Evolutionary conservation across 306 rosid species (phyloP), one percentile per base, ranked within the genome.

Genomic region (Vicia faba): DNA sequence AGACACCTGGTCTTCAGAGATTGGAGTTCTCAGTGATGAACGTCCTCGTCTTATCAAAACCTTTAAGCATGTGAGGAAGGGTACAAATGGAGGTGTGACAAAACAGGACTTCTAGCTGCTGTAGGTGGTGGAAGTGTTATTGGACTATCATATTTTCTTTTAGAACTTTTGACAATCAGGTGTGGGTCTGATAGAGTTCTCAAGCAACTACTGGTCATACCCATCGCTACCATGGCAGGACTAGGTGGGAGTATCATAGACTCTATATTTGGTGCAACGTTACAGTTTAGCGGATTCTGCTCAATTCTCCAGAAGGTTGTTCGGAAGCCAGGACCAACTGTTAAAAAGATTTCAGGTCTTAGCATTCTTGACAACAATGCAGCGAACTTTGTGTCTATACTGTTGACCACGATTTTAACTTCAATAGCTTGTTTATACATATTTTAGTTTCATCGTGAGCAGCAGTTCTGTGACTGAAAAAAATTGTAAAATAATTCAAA

Each of bases 1-100:
- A 36, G 98, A 93, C 61, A 93, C 98, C 11, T 93, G 98, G 98
- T 89, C 97, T 64, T 93, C 98, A 38, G 98, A 93, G 81, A 82
- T 93, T 59, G 98, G 97, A 56, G 64, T 93, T 57, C 96, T 93
- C 5, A 86, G 98, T 58, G 83, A 88, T 38, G 93, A 84, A 8
- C 86, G 76, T 12, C 98, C 97, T 71, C 86, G 88, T 44, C 73
- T 93, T 48, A 89, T 93, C 64, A 88, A 97, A 60, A 89, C 88
- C 69, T 86, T 93, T 73, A 89, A 89, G 98, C 81, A 80, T 53
- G 98, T 93, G 78, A 86, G 70, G 73, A 93, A 74, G 83, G 98
- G 98, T 39, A 89, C 97, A 26, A 93, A 93, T 76, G 98, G 97
- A 4, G 98, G 85, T 49, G 91, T 93, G 64, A 93, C 97, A 41